Evolutionary conservation across 2,329 filamentous ascomycete genomes (phyloP).

Genomic region (Fusarium austroafricanum): DNA sequence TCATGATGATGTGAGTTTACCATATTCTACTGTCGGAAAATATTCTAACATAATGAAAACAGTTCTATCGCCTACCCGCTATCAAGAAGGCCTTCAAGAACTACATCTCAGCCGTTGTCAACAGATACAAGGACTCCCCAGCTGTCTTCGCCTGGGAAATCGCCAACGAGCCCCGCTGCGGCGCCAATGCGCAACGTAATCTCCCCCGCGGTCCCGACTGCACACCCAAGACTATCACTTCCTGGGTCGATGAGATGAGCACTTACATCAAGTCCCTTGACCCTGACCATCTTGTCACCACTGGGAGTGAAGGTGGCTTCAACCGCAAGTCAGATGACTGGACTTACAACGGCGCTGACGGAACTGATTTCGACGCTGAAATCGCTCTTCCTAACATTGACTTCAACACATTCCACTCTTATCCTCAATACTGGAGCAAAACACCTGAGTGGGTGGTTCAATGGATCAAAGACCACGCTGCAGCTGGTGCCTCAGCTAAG

Average conservation of each 20-base stretch:
- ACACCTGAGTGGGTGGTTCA: conserved; percentile 63
- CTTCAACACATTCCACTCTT: conserved; percentile 67
- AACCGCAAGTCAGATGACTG: conserved; percentile 57
- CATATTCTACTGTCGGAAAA: too few species aligned
- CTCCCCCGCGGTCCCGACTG: conserved; percentile 56
- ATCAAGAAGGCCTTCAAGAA: conserved; percentile 66
- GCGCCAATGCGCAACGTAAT: conserved; percentile 59
- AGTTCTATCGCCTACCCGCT: conserved; percentile 62
- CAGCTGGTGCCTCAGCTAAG: conserved; percentile 50
- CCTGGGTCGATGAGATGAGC: conserved; percentile 66
- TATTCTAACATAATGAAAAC: not conserved
- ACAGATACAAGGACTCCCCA: conserved; percentile 67
- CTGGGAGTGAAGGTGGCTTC: conserved; percentile 70
- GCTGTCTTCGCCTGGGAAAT: conserved; percentile 77
- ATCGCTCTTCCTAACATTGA: conserved; percentile 59
- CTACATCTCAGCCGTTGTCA: conserved; percentile 70
- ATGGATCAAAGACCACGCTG: conserved; percentile 66
- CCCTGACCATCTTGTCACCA: conserved; percentile 64
- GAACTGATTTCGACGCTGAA: conserved; percentile 65
- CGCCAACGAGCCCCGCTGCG: conserved; percentile 69
- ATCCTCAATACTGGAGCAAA: conserved; percentile 67
- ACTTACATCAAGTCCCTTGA: conserved; percentile 65
- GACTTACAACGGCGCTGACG: conserved; percentile 61
- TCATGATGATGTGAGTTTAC: conserved; percentile 51
- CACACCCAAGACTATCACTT: conserved; percentile 56